Evolutionary conservation across 2,329 filamentous ascomycete genomes (phyloP).

Genomic region (Xylariales sp.): DNA sequence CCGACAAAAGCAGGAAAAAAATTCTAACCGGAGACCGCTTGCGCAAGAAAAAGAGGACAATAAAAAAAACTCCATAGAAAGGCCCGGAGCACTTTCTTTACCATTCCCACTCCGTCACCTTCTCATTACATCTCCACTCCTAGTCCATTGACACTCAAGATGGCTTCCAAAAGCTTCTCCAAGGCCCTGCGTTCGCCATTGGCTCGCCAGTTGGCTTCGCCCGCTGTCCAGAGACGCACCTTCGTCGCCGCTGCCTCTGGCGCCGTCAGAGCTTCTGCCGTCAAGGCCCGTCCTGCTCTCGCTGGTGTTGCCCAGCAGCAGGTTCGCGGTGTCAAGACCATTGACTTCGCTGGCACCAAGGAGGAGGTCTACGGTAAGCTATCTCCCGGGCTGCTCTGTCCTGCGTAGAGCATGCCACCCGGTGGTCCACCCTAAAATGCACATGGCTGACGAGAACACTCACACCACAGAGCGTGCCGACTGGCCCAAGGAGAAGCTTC

Average conservation of each 20-base stretch:
- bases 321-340: slow-evolving; percentile 90
- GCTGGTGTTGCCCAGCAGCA: slow-evolving; percentile 51
- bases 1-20: slow-evolving; percentile 9
- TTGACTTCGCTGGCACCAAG: slow-evolving; percentile 95
- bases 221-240: slow-evolving; percentile 57
- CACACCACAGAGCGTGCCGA: slow-evolving; percentile 77
- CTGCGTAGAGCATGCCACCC: no score
- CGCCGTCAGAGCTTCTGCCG: slow-evolving; percentile 50
- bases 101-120: slow-evolving; percentile 12
- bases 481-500: slow-evolving; percentile 97
- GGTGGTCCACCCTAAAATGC: no score
- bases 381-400: slow-evolving; percentile 5
- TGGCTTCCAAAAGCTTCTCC: slow-evolving; percentile 74
- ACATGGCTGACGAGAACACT: background rate
- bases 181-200: slow-evolving; percentile 61
- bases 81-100: slow-evolving; percentile 7
- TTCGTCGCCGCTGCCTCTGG: slow-evolving; percentile 58
- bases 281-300: slow-evolving; percentile 42
- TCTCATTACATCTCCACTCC: slow-evolving; percentile 15
- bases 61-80: slow-evolving; percentile 5
- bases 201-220: slow-evolving; percentile 59
- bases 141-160: slow-evolving; percentile 37
- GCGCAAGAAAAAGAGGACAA: no score
- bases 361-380: slow-evolving; percentile 86
- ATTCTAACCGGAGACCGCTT: slow-evolving; percentile 7